Base-by-base conservation (phyloP, 2,329 filamentous ascomycete species). In the Septoria linicola region DNA sequence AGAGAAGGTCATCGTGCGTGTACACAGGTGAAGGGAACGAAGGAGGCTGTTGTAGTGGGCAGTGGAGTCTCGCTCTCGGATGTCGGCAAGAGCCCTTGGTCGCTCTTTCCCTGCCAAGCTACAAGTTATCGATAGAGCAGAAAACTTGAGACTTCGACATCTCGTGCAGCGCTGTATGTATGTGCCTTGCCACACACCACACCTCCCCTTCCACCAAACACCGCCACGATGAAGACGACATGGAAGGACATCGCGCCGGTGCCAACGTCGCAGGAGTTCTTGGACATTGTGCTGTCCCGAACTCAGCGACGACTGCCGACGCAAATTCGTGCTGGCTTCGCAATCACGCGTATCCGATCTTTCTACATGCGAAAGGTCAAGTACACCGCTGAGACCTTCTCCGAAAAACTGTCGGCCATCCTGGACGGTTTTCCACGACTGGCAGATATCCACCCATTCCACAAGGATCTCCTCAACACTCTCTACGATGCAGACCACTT, bases 291-390 rank as follows among this genome's bases (percentile, higher is more conserved):
- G 60, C 81, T 99, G 66, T 95, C 88, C 68, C 81, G 93, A 63
- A 96, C 90, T 3, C 92, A 97, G 79, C 82, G 92, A 68, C 85
- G 92, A 57, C 79, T 99, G 59, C 93, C 93, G 11, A 99, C 90
- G 41, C 90, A 96, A 77, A 97, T 99, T 69, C 84, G 93, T 66
- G 83, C 91, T 34, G 93, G 93, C 53, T 99, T 99, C 80, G 87
- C 96, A 74, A 96, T 97, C 70, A 88, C 84, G 70, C 84, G 92
- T 80, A 96, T 97, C 66, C 80, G 92, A 74, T 87, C 83, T 42
- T 97, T 97, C 76, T 97, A 97, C 73, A 96, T 92, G 39, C 80
- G 93, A 71, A 97, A 97, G 75, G 91, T 96, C 80, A 97, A 97
- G 75, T 99, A 90, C 75, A 96, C 93, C 4, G 86, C 92, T 68